These are phyloP conservation scores for Yarrowia hollandica DNA, from an alignment of 805 yeast species.

Conservation along the genomic window DNA sequence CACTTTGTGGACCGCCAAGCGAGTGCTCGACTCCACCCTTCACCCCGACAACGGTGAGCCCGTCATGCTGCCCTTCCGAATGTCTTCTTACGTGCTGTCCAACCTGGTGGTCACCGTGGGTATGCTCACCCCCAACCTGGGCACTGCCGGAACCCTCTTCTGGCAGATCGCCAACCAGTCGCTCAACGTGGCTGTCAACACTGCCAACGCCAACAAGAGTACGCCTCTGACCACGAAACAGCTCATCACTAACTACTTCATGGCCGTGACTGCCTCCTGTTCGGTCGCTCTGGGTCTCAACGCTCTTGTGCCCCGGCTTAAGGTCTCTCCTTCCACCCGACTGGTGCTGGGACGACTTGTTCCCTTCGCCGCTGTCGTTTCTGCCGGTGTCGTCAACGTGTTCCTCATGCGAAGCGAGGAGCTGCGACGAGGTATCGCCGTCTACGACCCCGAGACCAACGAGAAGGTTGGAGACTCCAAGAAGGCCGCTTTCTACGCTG, in stretches of 20 bases:
- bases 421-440: conserved; percentile 58
- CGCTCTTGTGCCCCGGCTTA: conserved; percentile 83
- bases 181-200: conserved; percentile 92
- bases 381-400: conserved; percentile 96
- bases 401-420: conserved; percentile 96
- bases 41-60: conserved; percentile 98
- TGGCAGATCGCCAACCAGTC: conserved; percentile 99
- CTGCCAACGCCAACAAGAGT: conserved; percentile 93
- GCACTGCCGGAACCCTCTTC: conserved; percentile 85
- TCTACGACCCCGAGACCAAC: conserved; percentile 41
- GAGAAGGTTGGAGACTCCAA: conserved; percentile 64
- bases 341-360: conserved; percentile 79
- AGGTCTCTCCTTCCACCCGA: conserved; percentile 67
- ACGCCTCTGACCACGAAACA: conserved; percentile 83
- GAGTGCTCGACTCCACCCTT: conserved; percentile 81
- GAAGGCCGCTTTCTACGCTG: conserved; percentile 87
- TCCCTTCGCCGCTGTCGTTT: conserved; percentile 98
- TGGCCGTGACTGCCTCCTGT: conserved; percentile 94
- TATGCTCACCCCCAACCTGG: conserved; percentile 93
- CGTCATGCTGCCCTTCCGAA: conserved; percentile 88
- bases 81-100: conserved; percentile 93
- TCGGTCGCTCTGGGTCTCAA: conserved; percentile 93
- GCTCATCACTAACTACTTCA: conserved; percentile 70
- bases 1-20: conserved; percentile 85
- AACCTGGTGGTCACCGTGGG: conserved; percentile 95